Percentiles rank a stretch among this genome's conserved stretches.
Evolutionary conservation across 1,284 basidiomycete species (phyloP).

Genomic region (Phaffia rhodozyma): DNA sequence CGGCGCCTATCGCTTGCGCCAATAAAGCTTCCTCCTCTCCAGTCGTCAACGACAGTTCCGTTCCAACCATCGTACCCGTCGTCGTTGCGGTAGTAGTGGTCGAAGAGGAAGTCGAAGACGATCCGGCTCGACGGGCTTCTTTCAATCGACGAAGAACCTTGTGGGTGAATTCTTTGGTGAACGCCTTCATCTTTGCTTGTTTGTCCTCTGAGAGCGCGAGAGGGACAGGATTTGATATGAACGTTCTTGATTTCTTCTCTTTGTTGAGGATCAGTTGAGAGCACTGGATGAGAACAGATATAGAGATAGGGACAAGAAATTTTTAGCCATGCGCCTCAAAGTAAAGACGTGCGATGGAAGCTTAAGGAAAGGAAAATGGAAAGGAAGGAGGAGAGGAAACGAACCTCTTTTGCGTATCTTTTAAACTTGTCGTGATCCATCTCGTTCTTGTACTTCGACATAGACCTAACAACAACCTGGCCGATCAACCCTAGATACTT

Average conservation of each 20-base stretch:
- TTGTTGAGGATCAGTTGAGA: conserved; percentile 75
- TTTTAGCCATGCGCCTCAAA: too few species aligned
- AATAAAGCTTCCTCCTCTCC: neutral
- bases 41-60: neutral
- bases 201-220: conserved; percentile 68
- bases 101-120: neutral
- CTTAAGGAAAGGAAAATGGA: neutral
- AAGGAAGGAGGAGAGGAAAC: conserved; percentile 23
- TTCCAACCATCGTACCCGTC: neutral
- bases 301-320: neutral
- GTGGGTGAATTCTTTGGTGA: conserved; percentile 68
- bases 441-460: conserved; percentile 75
- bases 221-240: conserved; percentile 53
- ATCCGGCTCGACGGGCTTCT: neutral
- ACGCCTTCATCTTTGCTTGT: conserved; percentile 77
- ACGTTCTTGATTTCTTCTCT: conserved; percentile 80
- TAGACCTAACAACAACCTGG: conserved; percentile 74
- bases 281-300: conserved; percentile 39
- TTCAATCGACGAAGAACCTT: neutral
- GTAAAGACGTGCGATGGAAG: neutral
- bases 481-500: conserved; percentile 70
- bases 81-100: neutral
- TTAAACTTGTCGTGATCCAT: conserved; percentile 84
- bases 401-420: conserved; percentile 84
- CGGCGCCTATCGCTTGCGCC: neutral